Evolutionary conservation across 1,284 basidiomycete species (phyloP).

Genomic region (Moesziomyces antarcticus): DNA sequence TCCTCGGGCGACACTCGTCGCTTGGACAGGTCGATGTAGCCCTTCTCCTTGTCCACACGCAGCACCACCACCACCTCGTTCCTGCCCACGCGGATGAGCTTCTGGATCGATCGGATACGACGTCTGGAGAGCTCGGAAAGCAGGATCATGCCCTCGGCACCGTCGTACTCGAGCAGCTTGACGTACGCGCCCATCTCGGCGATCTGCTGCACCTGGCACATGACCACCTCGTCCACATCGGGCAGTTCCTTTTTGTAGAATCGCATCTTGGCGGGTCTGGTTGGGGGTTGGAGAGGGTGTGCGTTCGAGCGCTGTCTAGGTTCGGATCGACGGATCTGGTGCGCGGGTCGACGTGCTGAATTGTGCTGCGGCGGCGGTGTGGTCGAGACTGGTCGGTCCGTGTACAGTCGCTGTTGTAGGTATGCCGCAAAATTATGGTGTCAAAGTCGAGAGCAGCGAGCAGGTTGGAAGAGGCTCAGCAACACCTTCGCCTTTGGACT

Average conservation of each 20-base stretch:
- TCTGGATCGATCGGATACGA: constrained; percentile 97
- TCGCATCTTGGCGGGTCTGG: constrained; percentile 55
- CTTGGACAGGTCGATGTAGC: constrained; percentile 99
- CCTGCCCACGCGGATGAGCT: constrained; percentile 94
- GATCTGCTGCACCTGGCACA: constrained; percentile 99
- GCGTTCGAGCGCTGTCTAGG: not conserved
- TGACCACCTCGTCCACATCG: constrained; percentile 91
- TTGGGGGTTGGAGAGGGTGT: not conserved
- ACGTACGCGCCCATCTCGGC: constrained; percentile 99
- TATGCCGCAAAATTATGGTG: not conserved
- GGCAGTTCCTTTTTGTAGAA: constrained; percentile 67
- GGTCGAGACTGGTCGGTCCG: not conserved
- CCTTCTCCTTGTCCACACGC: constrained; percentile 99
- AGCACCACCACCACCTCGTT: constrained; percentile 99
- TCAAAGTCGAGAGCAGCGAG: too few species aligned
- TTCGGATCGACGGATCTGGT: not conserved
- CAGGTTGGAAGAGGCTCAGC: too few species aligned
- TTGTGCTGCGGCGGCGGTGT: not conserved
- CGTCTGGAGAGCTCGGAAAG: constrained; percentile 95
- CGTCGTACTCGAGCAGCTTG: constrained; percentile 97
- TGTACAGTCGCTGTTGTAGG: not conserved
- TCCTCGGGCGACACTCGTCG: constrained; percentile 99
- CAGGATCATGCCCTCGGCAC: constrained; percentile 99
- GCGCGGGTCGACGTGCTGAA: too few species aligned
- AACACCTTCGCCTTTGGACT: too few species aligned